Base-by-base conservation (phyloP, 257 asterid genomes). In the Fraxinus excelsior region DNA sequence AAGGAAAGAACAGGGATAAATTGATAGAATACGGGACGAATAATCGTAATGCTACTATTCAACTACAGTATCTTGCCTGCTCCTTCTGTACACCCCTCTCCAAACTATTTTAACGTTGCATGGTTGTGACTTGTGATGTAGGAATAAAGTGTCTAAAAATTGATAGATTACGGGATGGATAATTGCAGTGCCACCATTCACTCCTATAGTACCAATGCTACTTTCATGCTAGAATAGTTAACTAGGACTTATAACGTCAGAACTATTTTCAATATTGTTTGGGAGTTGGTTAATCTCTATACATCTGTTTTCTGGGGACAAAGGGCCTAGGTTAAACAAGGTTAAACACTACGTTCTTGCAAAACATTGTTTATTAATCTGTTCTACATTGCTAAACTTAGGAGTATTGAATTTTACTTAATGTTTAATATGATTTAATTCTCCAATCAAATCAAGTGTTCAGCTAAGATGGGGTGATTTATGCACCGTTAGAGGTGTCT, bases 401-500 rank as follows among this genome's bases (percentile, higher is more conserved):
- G 64, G 3, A 53, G 62, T 53, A 7, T 19, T 56, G 65, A 21
- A n/a, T 56, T 53, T 53, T 56, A 56, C 26, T 56, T 7, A 56
- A 5, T n/a, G 65, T 56, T 56, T 56, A 19, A 4, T n/a, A 56
- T 19, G 10, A 56, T n/a, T 19, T 56, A n/a, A 21, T n/a, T 56
- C 28, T 56, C 65, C 65, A 6, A 56, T 56, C 65, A n/a, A n/a
- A 21, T 19, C 65, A 56, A 56, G 65, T 3, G 7, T 56, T 56
- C 65, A 21, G 65, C 65, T 19, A 32, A 64, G 37, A 62, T 46
- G 44, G 28, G 44, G 75, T 71, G 58, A 66, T 74, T 74, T 49
- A 23, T 23, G 25, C 58, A 37, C 51, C 35, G 18, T 73, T 74
- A 21, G 68, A 76, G 70, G 70, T 46, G 72, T 46, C 76, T 65